Evolutionary conservation across 371 early-diverging fungal genomes (phyloP).

Genomic region (Blakeslea trispora): DNA sequence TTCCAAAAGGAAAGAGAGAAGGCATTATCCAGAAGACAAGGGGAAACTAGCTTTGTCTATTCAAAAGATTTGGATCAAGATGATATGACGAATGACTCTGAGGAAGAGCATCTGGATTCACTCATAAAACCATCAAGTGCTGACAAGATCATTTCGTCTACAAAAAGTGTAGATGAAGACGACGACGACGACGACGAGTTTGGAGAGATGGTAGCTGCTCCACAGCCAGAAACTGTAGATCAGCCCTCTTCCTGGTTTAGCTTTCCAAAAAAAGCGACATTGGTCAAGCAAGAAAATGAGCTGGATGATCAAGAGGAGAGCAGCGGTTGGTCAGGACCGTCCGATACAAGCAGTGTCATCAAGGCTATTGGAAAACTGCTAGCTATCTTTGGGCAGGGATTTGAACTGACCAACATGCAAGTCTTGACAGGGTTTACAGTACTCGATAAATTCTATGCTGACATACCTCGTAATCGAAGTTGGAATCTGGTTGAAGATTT

Average conservation of each 20-base stretch:
- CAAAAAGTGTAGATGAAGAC: conserved; percentile 5
- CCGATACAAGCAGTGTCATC: conserved; percentile 58
- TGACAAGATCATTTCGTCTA: background rate
- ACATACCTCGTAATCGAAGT: conserved; percentile 46
- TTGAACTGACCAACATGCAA: conserved; percentile 76
- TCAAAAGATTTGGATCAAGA: conserved; percentile 1
- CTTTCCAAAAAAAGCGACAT: background rate
- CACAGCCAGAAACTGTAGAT: background rate
- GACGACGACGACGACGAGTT: conserved; percentile 29
- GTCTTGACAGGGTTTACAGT: conserved; percentile 72
- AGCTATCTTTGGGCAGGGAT: conserved; percentile 75
- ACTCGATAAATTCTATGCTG: conserved; percentile 61
- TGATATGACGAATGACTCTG: conserved; percentile 12
- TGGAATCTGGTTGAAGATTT: conserved; percentile 45
- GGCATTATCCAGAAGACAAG: background rate
- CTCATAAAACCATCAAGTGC: conserved; percentile 8
- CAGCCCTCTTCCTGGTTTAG: conserved; percentile 1
- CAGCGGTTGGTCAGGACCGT: conserved; percentile 30
- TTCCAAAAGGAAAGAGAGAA: conserved; percentile 18
- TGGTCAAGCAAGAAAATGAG: background rate
- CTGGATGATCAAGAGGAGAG: conserved; percentile 17
- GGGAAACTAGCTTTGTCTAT: no score
- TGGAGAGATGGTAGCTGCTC: conserved; percentile 27
- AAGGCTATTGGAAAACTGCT: conserved; percentile 59
- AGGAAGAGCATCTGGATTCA: background rate